Base-by-base conservation (phyloP, 164 flowering plant species). In the Vitis amurensis region DNA sequence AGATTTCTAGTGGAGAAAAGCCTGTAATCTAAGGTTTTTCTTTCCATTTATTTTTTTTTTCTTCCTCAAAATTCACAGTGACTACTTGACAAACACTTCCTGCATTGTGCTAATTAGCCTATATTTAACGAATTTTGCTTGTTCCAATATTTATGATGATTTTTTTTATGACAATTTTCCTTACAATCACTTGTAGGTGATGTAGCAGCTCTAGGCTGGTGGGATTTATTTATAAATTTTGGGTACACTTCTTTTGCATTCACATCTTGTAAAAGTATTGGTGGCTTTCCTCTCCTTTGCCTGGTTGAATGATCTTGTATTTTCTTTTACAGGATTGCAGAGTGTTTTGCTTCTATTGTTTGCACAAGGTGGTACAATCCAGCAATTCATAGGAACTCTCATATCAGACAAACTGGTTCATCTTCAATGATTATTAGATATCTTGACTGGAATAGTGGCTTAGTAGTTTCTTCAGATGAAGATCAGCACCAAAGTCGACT, bases 361-460 rank as follows among this genome's bases (percentile, higher is more conserved):
- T 92, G 97, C 81, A 94, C 97, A 61, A 91, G 80, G 86, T 94
- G 98, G 98, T 80, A 85, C 52, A 94, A 94, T 77, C 98, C 97
- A 61, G 75, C 85, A 64, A 94, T 92, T 76, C 97, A 92, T 79
- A 74, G 92, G 66, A 79, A 78, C 61, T 76, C 84, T 69, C 63
- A 61, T 52, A 68, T 75, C 59, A 79, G 76, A 64, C 91, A 82
- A 74, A 72, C 87, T n/a, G 67, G 80, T 55, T 80, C 90, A 66
- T 84, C 90, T 50, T 80, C 97, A 59, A 70, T 73, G 63, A 47
- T 76, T 61, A 74, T 78, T 55, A 84, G 91, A 80, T 88, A 86
- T 70, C 83, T 88, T 80, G 89, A 92, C 59, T 84, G 92, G 91
- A 87, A 73, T 56, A 84, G 88, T 81, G 93, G 95, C 49, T 79